Conservation (phyloP, 2,329 filamentous ascomycete genomes). For the Calonectria pauciramosa region DNA sequence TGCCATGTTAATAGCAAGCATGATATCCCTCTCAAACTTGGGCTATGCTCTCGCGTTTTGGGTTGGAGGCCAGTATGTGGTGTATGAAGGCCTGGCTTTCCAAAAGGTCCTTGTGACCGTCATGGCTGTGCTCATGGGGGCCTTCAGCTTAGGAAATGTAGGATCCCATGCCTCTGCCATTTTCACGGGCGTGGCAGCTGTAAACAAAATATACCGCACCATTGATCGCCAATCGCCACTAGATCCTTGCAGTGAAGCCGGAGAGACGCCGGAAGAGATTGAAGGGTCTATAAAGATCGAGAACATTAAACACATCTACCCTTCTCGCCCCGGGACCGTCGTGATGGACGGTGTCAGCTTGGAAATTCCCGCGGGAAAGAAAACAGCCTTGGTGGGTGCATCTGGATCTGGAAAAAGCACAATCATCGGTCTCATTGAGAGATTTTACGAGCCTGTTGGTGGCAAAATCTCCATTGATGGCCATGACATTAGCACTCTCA, state of each 20-base stretch:
- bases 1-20: conserved; percentile 82
- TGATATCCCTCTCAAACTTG: conserved; percentile 88
- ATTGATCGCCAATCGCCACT: conserved; percentile 91
- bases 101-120: conserved; percentile 85
- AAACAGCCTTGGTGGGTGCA: conserved; percentile 91
- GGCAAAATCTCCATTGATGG: conserved; percentile 87
- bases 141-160: conserved; percentile 90
- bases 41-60: conserved; percentile 92
- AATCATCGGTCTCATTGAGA: conserved; percentile 91
- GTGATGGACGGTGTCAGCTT: conserved; percentile 90
- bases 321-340: conserved; percentile 88
- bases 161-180: conserved; percentile 90
- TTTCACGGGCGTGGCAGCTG: conserved; percentile 77
- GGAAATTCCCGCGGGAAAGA: conserved; percentile 87
- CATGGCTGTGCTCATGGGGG: conserved; percentile 92
- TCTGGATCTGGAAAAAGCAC: conserved; percentile 97
- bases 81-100: conserved; percentile 75
- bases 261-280: conserved; percentile 78
- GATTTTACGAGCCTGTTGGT: conserved; percentile 91
- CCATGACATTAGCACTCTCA: conserved; percentile 83
- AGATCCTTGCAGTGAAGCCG: conserved; percentile 78
- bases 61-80: conserved; percentile 84
- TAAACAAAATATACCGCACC: conserved; percentile 91
- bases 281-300: conserved; percentile 85
- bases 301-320: conserved; percentile 92